Percentiles rank a stretch among this genome's conserved stretches.
Evolutionary conservation across 2,329 filamentous ascomycete species (phyloP).

Genomic region (Colletotrichum liaoningense): DNA sequence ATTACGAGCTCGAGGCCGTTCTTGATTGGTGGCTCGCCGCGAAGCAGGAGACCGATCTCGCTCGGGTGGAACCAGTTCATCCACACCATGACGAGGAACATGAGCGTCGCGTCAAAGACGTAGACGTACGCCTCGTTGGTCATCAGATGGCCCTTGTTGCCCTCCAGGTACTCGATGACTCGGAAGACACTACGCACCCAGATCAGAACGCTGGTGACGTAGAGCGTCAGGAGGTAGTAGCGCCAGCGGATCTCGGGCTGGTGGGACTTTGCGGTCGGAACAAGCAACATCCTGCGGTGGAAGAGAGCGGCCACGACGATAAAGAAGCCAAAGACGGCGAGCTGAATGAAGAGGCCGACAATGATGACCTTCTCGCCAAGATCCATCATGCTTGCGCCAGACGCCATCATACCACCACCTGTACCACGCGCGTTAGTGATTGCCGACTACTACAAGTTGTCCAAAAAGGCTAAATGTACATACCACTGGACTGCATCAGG

Average conservation of each 20-base stretch:
- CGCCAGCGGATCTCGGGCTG: slow-evolving; percentile 42
- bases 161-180: slow-evolving; percentile 59
- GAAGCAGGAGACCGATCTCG: slow-evolving; percentile 29
- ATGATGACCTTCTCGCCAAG: slow-evolving; percentile 61
- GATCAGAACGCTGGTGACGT: slow-evolving; percentile 51
- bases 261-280: slow-evolving; percentile 37
- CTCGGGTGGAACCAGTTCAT: slow-evolving; percentile 36
- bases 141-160: slow-evolving; percentile 53
- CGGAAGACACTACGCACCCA: slow-evolving; percentile 58
- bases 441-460: not conserved
- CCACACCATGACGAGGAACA: slow-evolving; percentile 52
- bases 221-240: slow-evolving; percentile 45
- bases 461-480: not conserved
- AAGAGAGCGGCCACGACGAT: slow-evolving; percentile 57
- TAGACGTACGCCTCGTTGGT: slow-evolving; percentile 55
- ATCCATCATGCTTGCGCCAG: slow-evolving; percentile 24
- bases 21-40: slow-evolving; percentile 26
- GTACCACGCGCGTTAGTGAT: not conserved
- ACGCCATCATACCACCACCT: slow-evolving; percentile 35
- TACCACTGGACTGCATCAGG: slow-evolving; percentile 44
- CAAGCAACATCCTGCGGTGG: slow-evolving; percentile 45
- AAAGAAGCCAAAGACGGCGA: slow-evolving; percentile 65
- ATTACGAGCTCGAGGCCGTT: slow-evolving; percentile 29
- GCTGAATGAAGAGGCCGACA: slow-evolving; percentile 64
- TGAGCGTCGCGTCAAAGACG: slow-evolving; percentile 55